Percentiles rank a stretch among this genome's conserved stretches.
Conservation (phyloP, 2,329 filamentous ascomycete genomes). For the Colletotrichum scovillei region DNA sequence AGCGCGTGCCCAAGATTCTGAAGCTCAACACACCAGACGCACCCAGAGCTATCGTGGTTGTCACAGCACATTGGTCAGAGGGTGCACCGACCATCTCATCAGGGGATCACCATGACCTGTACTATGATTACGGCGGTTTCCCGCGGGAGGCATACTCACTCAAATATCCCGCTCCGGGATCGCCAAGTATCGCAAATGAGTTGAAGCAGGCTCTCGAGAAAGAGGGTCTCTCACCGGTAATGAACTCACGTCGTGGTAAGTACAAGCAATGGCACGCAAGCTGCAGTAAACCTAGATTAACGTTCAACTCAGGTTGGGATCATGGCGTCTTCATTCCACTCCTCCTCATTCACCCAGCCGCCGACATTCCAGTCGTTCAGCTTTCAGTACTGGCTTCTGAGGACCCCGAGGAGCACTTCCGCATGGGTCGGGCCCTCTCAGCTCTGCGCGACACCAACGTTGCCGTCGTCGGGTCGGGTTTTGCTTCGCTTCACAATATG, state of each 20-base stretch:
- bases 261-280: slow-evolving; percentile 34
- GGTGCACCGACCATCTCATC: slow-evolving; percentile 62
- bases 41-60: slow-evolving; percentile 63
- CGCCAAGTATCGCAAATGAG: slow-evolving; percentile 62
- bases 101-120: slow-evolving; percentile 56
- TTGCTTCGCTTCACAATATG: slow-evolving; percentile 69
- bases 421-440: slow-evolving; percentile 64
- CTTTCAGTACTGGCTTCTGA: slow-evolving; percentile 65
- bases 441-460: slow-evolving; percentile 62
- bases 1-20: slow-evolving; percentile 65
- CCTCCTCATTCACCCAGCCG: slow-evolving; percentile 63
- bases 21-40: slow-evolving; percentile 61
- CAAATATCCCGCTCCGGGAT: slow-evolving; percentile 67
- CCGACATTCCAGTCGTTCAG: slow-evolving; percentile 66
- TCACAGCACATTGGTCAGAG: slow-evolving; percentile 70
- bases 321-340: slow-evolving; percentile 71
- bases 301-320: slow-evolving; percentile 58
- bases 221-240: slow-evolving; percentile 55
- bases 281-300: neutral
- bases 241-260: slow-evolving; percentile 50
- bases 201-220: slow-evolving; percentile 57
- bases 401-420: slow-evolving; percentile 58
- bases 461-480: slow-evolving; percentile 70
- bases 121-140: slow-evolving; percentile 71
- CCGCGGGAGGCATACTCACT: slow-evolving; percentile 65